Conservation (phyloP, 2,329 filamentous ascomycete species). For the Dryadomyces quercus-mongolicae region DNA sequence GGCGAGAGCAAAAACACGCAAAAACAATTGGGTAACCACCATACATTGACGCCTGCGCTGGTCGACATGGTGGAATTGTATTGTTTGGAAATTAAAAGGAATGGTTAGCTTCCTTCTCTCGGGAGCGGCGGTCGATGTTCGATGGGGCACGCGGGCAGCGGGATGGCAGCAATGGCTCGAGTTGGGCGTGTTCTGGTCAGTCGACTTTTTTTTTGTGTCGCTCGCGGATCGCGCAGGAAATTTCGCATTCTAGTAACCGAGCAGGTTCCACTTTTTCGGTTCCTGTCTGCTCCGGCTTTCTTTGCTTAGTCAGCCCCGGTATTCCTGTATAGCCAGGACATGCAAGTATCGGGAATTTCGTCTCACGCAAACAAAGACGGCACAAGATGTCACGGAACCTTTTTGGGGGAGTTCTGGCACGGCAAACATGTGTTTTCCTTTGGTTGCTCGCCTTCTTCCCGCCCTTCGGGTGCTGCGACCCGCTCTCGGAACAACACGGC, state of each 20-base stretch:
- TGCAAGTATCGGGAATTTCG: too few relatives aligned
- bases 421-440: too few relatives aligned
- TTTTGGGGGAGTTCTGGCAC: too few relatives aligned
- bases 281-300: neutral
- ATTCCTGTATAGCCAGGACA: too few relatives aligned
- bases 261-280: neutral
- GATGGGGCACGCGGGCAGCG: neutral
- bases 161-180: neutral
- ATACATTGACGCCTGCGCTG: constrained; percentile 20
- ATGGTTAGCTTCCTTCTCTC: neutral
- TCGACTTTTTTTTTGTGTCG: constrained; percentile 9
- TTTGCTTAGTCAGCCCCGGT: too few relatives aligned
- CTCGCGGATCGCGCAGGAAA: constrained; percentile 11
- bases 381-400: too few relatives aligned
- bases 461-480: too few relatives aligned
- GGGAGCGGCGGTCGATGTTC: neutral
- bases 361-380: too few relatives aligned
- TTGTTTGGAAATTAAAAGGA: neutral
- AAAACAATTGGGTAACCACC: neutral
- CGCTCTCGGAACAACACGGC: too few relatives aligned
- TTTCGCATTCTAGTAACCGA: constrained; percentile 7
- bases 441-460: too few relatives aligned
- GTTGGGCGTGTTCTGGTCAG: constrained; percentile 4
- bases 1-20: neutral
- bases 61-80: constrained; percentile 16